phyloP scores from a whole-genome alignment of 225 moss, liverwort and hornwort genomes.

The Thuidium tamariscinum region DNA sequence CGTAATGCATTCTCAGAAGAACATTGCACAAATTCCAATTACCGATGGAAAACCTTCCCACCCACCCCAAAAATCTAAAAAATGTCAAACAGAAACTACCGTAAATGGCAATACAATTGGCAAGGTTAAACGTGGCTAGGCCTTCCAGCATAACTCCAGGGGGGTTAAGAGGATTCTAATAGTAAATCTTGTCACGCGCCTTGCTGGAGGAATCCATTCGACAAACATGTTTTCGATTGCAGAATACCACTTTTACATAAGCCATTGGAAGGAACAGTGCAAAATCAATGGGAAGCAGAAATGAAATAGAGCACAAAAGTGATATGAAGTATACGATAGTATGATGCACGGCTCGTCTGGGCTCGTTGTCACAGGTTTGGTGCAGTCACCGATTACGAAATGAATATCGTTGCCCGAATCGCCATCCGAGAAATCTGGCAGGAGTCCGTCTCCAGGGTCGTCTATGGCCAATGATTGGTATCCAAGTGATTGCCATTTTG shows the following conservation, averaged over 20 bases:
- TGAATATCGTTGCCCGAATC: conserved; percentile 38
- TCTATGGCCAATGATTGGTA: conserved; percentile 49
- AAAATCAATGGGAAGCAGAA: background rate
- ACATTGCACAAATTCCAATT: background rate
- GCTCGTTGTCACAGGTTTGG: conserved; percentile 34
- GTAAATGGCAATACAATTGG: background rate
- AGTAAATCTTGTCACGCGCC: background rate
- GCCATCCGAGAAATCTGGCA: conserved; percentile 3
- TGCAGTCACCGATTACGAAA: conserved; percentile 79
- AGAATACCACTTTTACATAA: background rate
- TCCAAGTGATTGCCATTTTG: conserved; percentile 53
- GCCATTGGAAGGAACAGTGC: background rate
- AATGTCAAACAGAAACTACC: too few relatives aligned
- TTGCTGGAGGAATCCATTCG: background rate
- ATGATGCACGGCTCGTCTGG: conserved; percentile 32
- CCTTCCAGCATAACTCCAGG: background rate
- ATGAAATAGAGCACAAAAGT: background rate
- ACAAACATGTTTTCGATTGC: background rate
- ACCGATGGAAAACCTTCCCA: background rate
- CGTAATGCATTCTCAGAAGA: background rate
- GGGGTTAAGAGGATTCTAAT: background rate
- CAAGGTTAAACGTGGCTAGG: background rate
- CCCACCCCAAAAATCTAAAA: background rate
- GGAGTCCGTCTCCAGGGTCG: conserved; percentile 28
- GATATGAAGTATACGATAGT: conserved; percentile 19